Evolutionary conservation across 176 grass and related monocot species (phyloP).

Genomic region (Coix lacrymajobi): DNA sequence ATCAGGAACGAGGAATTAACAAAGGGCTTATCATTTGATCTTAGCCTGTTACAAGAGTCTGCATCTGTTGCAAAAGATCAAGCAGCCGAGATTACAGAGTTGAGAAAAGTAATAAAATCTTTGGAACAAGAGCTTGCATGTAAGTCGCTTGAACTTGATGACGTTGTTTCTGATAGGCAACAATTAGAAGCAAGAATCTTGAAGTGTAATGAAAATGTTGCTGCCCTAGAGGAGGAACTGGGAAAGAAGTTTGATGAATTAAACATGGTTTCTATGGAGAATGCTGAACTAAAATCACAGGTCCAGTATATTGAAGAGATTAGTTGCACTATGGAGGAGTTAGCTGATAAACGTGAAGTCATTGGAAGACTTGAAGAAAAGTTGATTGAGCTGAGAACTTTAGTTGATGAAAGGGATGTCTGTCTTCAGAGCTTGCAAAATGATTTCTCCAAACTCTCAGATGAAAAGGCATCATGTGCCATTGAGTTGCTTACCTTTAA

Average conservation of each 20-base stretch:
- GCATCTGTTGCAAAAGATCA: slow-evolving; percentile 74
- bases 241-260: slow-evolving; percentile 45
- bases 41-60: slow-evolving; percentile 87
- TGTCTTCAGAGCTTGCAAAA: slow-evolving; percentile 39
- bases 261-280: slow-evolving; percentile 45
- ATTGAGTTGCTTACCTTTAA: slow-evolving; percentile 53
- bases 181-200: slow-evolving; percentile 49
- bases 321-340: slow-evolving; percentile 44
- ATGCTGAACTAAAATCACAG: slow-evolving; percentile 57
- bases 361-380: slow-evolving; percentile 53
- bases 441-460: slow-evolving; percentile 43
- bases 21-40: slow-evolving; percentile 86
- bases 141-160: slow-evolving; percentile 51
- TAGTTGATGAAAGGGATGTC: slow-evolving; percentile 19
- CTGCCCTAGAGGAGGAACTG: slow-evolving; percentile 48
- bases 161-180: slow-evolving; percentile 29
- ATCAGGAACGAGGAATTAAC: slow-evolving; percentile 70
- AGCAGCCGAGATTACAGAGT: slow-evolving; percentile 47
- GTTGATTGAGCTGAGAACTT: slow-evolving; percentile 39
- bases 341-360: slow-evolving; percentile 43
- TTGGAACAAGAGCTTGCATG: slow-evolving; percentile 44
- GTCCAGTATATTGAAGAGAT: slow-evolving; percentile 36
- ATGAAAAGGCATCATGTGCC: slow-evolving; percentile 47
- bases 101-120: slow-evolving; percentile 46
- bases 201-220: slow-evolving; percentile 43